Conservation (phyloP, 2,329 filamentous ascomycete genomes). For the Beauveria sp. region DNA sequence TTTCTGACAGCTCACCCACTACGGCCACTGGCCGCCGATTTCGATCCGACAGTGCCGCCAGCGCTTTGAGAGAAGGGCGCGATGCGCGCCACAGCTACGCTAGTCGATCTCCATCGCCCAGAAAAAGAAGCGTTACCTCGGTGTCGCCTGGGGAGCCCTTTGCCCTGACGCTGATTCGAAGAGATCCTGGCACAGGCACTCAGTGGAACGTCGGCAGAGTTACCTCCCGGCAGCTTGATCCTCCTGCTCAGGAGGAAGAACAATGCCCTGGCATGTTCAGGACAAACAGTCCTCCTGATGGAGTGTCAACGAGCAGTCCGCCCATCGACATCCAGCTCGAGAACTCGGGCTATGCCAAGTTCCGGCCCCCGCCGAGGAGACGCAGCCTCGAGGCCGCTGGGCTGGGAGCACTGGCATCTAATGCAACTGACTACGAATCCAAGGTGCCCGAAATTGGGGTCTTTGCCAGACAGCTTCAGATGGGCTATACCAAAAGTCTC, state of each 20-base stretch:
- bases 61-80: not conserved
- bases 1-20: constrained; percentile 2
- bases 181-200: constrained; percentile 58
- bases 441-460: constrained; percentile 20
- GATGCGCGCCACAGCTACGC: not conserved
- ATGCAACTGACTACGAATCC: constrained; percentile 2
- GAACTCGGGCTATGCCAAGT: constrained; percentile 50
- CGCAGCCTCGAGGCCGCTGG: constrained; percentile 25
- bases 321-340: constrained; percentile 46
- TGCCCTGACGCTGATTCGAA: constrained; percentile 60
- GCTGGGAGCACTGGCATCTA: constrained; percentile 9
- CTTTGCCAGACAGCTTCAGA: constrained; percentile 49
- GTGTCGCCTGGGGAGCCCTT: constrained; percentile 35
- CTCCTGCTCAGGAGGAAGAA: not conserved
- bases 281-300: constrained; percentile 14
- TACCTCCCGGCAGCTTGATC: constrained; percentile 44
- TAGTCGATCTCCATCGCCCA: constrained; percentile 31
- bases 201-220: constrained; percentile 73
- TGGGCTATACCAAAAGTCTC: constrained; percentile 48
- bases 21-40: constrained; percentile 4
- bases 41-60: not conserved
- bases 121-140: constrained; percentile 22
- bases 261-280: not conserved
- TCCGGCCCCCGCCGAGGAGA: constrained; percentile 39
- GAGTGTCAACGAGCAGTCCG: constrained; percentile 22